Conservation (phyloP, 805 yeast species). For the Barnettozyma siamensis region DNA sequence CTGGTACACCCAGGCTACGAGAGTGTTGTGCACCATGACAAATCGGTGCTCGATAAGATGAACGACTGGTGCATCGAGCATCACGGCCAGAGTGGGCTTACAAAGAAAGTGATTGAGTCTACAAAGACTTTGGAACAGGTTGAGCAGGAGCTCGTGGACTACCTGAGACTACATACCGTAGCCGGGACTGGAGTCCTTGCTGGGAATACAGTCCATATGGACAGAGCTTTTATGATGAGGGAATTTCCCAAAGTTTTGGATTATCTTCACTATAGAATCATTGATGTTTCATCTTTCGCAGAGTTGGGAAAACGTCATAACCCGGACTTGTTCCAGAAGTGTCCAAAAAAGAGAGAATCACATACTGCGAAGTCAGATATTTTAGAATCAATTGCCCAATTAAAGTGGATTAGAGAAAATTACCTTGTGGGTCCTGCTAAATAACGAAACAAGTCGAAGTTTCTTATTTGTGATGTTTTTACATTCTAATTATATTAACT, state of each 20-base stretch:
- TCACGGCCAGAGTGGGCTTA: constrained; percentile 73
- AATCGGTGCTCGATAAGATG: constrained; percentile 63
- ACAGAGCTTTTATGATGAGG: constrained; percentile 71
- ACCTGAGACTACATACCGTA: constrained; percentile 51
- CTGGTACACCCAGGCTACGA: constrained; percentile 77
- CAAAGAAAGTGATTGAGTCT: constrained; percentile 58
- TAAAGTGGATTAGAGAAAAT: constrained; percentile 68
- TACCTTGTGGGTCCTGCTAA: constrained; percentile 39
- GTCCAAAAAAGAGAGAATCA: constrained; percentile 58
- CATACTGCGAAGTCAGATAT: constrained; percentile 93
- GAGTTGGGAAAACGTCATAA: constrained; percentile 80
- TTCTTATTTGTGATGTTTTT: neutral
- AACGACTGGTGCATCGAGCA: constrained; percentile 82
- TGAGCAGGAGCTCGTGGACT: constrained; percentile 56
- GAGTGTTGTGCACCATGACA: constrained; percentile 67
- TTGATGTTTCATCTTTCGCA: constrained; percentile 85
- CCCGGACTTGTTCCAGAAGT: constrained; percentile 46
- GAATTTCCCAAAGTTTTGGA: constrained; percentile 67
- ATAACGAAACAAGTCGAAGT: neutral
- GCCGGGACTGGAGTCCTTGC: constrained; percentile 66
- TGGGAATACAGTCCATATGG: constrained; percentile 92
- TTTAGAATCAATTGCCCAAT: constrained; percentile 78
- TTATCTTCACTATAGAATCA: constrained; percentile 64
- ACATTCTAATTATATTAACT: too few relatives aligned
- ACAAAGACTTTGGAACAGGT: constrained; percentile 52